Evolutionary conservation across 169 alveolate species (phyloP).

Genomic region (Eimeria falciformis): DNA sequence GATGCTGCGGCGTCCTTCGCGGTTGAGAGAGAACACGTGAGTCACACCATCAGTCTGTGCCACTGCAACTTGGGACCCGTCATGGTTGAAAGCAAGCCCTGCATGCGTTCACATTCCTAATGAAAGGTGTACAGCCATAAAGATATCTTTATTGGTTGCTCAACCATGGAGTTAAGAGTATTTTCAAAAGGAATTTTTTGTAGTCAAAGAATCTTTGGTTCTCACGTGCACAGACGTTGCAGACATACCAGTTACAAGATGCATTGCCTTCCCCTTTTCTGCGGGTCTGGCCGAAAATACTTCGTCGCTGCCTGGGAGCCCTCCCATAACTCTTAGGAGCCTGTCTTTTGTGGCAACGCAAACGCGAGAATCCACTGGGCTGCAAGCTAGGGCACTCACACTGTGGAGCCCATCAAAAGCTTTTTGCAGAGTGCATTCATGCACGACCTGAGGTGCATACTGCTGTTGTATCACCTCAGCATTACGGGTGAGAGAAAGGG

Average conservation of each 20-base stretch:
- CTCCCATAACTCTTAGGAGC: constrained; percentile 14
- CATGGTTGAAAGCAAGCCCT: constrained; percentile 39
- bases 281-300: constrained; percentile 17
- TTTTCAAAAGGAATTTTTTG: no score
- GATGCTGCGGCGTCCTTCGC: background rate
- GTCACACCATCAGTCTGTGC: constrained; percentile 34
- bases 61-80: constrained; percentile 28
- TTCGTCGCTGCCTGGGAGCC: constrained; percentile 43
- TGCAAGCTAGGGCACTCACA: constrained; percentile 30
- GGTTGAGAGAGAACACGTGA: background rate
- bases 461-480: no score
- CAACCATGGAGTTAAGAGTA: no score
- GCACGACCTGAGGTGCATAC: no score
- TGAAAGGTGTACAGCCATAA: no score
- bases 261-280: constrained; percentile 5
- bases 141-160: no score
- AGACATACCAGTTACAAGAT: constrained; percentile 33
- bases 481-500: no score
- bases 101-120: background rate
- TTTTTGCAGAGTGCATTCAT: background rate
- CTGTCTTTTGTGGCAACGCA: constrained; percentile 36
- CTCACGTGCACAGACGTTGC: no score
- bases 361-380: constrained; percentile 11
- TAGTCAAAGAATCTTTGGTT: no score
- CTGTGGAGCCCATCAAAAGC: constrained; percentile 2